These are phyloP conservation scores for Amanita inopinata DNA, from an alignment of 768 basidiomycete species.

Conservation along the genomic window DNA sequence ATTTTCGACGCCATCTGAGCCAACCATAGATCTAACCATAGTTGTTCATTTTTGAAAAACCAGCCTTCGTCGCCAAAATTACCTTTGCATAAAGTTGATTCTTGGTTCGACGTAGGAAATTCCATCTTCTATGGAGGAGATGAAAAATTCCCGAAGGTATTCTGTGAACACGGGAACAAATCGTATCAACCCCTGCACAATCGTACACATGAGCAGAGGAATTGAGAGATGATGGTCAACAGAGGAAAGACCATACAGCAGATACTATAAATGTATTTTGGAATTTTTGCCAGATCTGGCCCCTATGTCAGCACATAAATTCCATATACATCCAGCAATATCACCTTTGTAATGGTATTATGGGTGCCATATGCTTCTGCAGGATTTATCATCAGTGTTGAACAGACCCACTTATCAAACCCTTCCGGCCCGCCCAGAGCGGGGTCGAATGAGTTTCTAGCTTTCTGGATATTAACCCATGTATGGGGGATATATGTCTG, in stretches of 20 bases:
- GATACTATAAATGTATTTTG: slow-evolving; percentile 40
- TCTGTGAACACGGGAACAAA: slow-evolving; percentile 50
- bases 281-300: slow-evolving; percentile 74
- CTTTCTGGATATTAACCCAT: slow-evolving; percentile 49
- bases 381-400: slow-evolving; percentile 56
- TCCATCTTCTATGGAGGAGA: slow-evolving; percentile 56
- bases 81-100: slow-evolving; percentile 56
- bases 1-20: slow-evolving; percentile 44
- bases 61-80: slow-evolving; percentile 12
- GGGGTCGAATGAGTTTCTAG: slow-evolving; percentile 40
- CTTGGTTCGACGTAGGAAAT: slow-evolving; percentile 64
- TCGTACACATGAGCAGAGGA: not conserved
- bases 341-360: slow-evolving; percentile 58
- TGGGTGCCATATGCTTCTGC: slow-evolving; percentile 65
- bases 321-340: not conserved
- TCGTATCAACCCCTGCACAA: slow-evolving; percentile 35
- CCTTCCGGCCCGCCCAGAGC: slow-evolving; percentile 50
- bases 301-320: not conserved
- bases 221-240: not conserved
- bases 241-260: slow-evolving; percentile 24
- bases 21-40: slow-evolving; percentile 40
- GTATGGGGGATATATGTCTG: slow-evolving; percentile 29
- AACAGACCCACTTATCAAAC: slow-evolving; percentile 60
- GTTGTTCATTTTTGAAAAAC: not conserved
- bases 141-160: slow-evolving; percentile 56